phyloP scores from a whole-genome alignment of 2,329 filamentous ascomycete species.

The Fusarium sp. region DNA sequence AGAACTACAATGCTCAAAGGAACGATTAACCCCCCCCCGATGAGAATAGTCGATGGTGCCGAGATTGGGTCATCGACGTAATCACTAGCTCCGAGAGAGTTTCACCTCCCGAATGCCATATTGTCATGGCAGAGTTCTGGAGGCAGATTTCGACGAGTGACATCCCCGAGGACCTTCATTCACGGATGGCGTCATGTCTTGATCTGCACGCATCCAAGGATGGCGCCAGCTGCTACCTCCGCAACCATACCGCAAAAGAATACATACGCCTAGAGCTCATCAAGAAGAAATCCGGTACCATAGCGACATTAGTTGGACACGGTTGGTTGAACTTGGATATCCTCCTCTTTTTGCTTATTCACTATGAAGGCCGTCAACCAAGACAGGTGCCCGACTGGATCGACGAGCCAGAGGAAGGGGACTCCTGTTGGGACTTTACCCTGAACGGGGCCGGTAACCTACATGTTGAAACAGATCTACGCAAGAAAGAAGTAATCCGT shows the following conservation, averaged over 20 bases:
- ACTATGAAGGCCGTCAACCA: no score
- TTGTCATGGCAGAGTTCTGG: neutral
- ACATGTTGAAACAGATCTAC: no score
- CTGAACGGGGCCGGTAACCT: no score
- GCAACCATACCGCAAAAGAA: constrained; percentile 1
- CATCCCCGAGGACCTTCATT: neutral
- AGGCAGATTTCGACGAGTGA: neutral
- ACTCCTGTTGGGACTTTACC: neutral
- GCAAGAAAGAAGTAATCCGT: no score
- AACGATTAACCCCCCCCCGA: no score
- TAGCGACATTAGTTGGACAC: neutral
- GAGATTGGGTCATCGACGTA: neutral
- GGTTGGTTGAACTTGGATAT: constrained; percentile 2
- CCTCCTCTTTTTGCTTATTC: neutral
- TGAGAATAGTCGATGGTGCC: no score
- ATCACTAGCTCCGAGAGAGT: neutral
- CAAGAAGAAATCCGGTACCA: neutral
- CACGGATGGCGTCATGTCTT: neutral
- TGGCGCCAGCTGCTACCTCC: neutral
- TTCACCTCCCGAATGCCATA: neutral
- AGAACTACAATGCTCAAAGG: no score
- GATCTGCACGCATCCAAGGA: no score
- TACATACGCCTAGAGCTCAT: constrained; percentile 1
- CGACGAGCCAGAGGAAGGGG: neutral
- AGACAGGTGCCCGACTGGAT: neutral